Conservation (phyloP, 2,329 filamentous ascomycete species). For the Colletotrichum sp. region DNA sequence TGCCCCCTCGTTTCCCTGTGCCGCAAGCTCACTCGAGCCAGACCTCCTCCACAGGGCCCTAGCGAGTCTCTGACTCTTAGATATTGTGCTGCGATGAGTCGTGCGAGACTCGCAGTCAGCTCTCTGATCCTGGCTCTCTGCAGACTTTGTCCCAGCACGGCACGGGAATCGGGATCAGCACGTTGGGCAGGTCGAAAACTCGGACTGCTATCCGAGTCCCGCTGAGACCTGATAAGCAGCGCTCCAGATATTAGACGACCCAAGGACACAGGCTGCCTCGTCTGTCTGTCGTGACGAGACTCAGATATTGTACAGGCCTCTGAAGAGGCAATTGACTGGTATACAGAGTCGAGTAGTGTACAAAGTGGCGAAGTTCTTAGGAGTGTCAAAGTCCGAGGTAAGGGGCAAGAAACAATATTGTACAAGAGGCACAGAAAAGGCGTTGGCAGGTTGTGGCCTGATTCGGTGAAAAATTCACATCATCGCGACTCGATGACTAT, state of each 20-base stretch:
- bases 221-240: slow-evolving; percentile 13
- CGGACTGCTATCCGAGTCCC: slow-evolving; percentile 10
- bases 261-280: not conserved
- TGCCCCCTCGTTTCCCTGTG: not conserved
- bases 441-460: not conserved
- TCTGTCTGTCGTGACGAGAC: not conserved
- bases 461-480: not conserved
- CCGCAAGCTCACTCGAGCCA: not conserved
- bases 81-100: slow-evolving; percentile 6
- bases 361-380: not conserved
- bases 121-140: slow-evolving; percentile 9
- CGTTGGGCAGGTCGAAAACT: slow-evolving; percentile 6
- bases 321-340: not conserved
- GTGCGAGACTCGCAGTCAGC: not conserved
- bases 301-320: not conserved
- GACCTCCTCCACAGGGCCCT: not conserved
- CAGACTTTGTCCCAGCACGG: slow-evolving; percentile 3
- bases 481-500: not conserved
- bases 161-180: slow-evolving; percentile 1
- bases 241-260: slow-evolving; percentile 1
- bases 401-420: not conserved
- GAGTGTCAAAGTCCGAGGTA: not conserved
- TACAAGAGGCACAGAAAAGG: not conserved
- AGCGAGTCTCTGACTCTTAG: slow-evolving; percentile 9
- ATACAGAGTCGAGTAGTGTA: not conserved